Conservation (phyloP, 345 rosid genomes). For the Lumnitzera littorea region DNA sequence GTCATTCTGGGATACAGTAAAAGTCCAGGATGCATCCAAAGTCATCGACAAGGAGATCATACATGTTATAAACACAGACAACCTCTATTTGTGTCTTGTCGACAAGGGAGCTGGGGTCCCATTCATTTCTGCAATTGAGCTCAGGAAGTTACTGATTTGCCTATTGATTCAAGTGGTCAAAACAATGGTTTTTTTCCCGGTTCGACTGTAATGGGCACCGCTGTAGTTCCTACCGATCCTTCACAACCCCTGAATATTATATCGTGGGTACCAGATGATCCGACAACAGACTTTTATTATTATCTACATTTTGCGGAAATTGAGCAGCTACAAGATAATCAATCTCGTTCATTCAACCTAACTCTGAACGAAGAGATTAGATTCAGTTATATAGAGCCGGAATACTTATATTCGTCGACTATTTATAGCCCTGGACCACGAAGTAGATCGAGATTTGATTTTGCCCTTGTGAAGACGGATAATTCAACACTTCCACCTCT, state of each 20-base stretch:
- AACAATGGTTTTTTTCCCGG: too few relatives aligned
- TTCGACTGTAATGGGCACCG: too few relatives aligned
- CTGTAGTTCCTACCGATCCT: too few relatives aligned
- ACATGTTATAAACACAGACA: slow-evolving; percentile 24
- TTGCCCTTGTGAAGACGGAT: slow-evolving; percentile 7
- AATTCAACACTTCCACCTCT: slow-evolving; percentile 24
- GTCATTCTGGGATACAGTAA: slow-evolving; percentile 19
- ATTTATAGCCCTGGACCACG: not conserved
- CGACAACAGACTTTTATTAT: too few relatives aligned
- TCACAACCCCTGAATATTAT: too few relatives aligned
- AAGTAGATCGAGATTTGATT: slow-evolving; percentile 17
- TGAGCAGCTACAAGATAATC: slow-evolving; percentile 8
- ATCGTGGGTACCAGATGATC: too few relatives aligned
- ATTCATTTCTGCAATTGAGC: too few relatives aligned
- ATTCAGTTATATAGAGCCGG: slow-evolving; percentile 4
- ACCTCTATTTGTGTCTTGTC: too few relatives aligned
- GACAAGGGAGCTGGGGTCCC: too few relatives aligned
- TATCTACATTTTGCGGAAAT: too few relatives aligned
- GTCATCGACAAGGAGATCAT: slow-evolving; percentile 14
- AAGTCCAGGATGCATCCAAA: not conserved
- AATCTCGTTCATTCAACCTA: too few relatives aligned
- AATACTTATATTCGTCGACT: slow-evolving; percentile 13
- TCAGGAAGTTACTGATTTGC: not conserved
- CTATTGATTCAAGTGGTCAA: too few relatives aligned
- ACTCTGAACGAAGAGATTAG: slow-evolving; percentile 7